Conservation (phyloP, 208 protist species). For the Leishmania lainsoni region DNA sequence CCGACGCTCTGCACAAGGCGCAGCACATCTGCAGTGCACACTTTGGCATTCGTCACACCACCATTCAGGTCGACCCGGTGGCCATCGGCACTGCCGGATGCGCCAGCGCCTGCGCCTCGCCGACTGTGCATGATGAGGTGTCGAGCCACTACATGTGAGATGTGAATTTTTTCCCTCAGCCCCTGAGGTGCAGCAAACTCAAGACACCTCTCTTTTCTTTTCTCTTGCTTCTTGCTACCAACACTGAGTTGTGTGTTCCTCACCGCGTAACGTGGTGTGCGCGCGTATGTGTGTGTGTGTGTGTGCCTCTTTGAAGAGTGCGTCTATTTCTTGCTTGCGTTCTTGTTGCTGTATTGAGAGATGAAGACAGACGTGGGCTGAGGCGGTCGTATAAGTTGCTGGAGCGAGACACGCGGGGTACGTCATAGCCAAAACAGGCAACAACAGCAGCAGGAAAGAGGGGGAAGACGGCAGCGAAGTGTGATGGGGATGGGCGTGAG, state of each 20-base stretch:
- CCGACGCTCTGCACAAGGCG: constrained; percentile 56
- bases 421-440: background rate
- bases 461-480: background rate
- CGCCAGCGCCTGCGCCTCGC: constrained; percentile 27
- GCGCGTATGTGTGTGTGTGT: background rate
- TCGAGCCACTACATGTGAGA: background rate
- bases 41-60: constrained; percentile 86
- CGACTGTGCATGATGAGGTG: constrained; percentile 3
- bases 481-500: background rate
- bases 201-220: background rate
- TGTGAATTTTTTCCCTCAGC: background rate
- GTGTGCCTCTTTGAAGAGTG: no score
- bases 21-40: constrained; percentile 54
- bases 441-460: background rate
- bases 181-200: background rate
- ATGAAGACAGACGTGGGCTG: background rate
- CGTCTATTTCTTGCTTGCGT: no score
- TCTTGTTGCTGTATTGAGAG: background rate
- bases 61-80: constrained; percentile 87
- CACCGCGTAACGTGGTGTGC: background rate
- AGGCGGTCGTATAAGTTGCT: background rate
- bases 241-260: background rate
- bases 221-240: no score
- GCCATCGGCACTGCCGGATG: constrained; percentile 36
- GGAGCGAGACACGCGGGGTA: background rate